Evolutionary conservation across 306 rosid genomes (phyloP), one percentile per base, ranked within the genome.

Genomic region (Prunus fruticosa): DNA sequence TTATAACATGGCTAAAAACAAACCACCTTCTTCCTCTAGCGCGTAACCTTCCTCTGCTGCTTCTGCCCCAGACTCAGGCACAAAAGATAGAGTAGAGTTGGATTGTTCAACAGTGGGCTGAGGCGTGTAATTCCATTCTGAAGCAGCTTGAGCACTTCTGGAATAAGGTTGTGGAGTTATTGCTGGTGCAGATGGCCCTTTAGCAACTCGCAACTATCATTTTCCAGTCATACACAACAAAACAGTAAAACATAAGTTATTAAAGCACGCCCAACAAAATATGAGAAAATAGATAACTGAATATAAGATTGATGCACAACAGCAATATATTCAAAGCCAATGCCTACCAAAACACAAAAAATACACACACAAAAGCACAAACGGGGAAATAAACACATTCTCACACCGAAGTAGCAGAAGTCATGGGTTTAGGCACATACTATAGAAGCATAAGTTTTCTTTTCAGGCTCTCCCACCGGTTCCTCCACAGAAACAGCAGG

Each of bases 361-460:
- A 46, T 16, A 49, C 25, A 38, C 25, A 45, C 56, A 3, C 41
- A 52, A 23, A 20, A 20, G 57, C 50, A 27, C 38, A 79, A n/a
- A 67, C 27, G 25, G 10, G 11, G 43, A 8, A 14, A 28, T 6
- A 62, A 27, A 63, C 30, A 52, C 34, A 52, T 52, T 38, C 49
- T 14, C 69, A 71, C 15, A 28, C 11, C 18, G 19, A 28, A 43
- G 20, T 18, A 34, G 18, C 9, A 38, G 0, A 0, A 18, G 56
- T 69, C 8, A 47, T 8, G 56, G 32, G 25, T 70, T 54, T 20
- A 54, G 53, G 74, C 50, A 74, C 97, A 57, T 92, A 96, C 99
- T 72, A 96, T 92, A 53, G 99, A 92, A 79, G 99, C 98, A 63
- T 86, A 96, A 74, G 97, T 91, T 82, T 84, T 92, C 89, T 86